Conservation (phyloP, 371 early-diverging fungal species). For the Rhizopus microsporus region DNA sequence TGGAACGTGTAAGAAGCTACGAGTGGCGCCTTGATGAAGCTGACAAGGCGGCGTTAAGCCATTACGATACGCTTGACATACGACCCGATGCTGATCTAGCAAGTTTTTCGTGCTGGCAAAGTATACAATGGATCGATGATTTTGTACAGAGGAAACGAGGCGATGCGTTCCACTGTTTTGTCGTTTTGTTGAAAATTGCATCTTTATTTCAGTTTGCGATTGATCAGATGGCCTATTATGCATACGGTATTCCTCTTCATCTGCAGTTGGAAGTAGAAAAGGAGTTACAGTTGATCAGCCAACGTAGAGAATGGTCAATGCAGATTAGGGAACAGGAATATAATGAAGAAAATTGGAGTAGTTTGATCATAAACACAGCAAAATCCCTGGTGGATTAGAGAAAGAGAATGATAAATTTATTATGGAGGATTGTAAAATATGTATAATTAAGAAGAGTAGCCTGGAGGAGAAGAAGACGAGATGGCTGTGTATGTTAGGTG, state of each 20-base stretch:
- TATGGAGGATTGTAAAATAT: neutral
- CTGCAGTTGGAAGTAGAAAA: constrained; percentile 40
- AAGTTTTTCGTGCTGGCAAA: neutral
- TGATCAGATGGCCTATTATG: constrained; percentile 41
- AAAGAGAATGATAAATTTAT: neutral
- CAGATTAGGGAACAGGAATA: neutral
- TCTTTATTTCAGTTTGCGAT: constrained; percentile 43
- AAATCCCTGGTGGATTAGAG: neutral
- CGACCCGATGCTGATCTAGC: constrained; percentile 6
- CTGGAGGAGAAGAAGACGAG: neutral
- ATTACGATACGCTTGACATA: neutral
- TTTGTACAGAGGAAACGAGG: neutral
- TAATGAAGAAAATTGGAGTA: constrained; percentile 1
- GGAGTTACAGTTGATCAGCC: constrained; percentile 26
- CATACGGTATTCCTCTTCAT: constrained; percentile 35
- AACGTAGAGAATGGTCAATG: constrained; percentile 10
- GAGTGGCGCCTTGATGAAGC: constrained; percentile 29
- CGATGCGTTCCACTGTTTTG: constrained; percentile 6
- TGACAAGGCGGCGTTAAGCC: constrained; percentile 7
- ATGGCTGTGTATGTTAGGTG: constrained; percentile 7
- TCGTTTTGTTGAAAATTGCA: constrained; percentile 23
- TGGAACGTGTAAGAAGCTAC: constrained; percentile 37
- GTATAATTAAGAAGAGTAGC: neutral
- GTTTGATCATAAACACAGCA: neutral
- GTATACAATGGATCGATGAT: constrained; percentile 11